phyloP scores from a whole-genome alignment of 371 early-diverging fungal species.

The Mucor velutinosus region DNA sequence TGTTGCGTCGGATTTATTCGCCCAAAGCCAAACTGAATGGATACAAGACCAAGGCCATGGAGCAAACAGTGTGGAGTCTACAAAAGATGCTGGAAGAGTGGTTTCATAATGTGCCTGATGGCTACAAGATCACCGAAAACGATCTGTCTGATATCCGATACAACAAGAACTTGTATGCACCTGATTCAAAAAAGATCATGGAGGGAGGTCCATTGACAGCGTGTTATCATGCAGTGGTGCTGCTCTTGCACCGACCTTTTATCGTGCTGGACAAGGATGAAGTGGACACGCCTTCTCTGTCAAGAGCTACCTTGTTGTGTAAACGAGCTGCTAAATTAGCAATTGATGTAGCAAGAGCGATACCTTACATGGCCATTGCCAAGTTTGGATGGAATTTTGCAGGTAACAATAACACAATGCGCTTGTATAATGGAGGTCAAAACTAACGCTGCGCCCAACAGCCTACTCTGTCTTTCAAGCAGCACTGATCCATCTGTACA shows the following conservation, averaged over 20 bases:
- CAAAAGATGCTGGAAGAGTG: constrained; percentile 35
- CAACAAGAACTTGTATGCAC: constrained; percentile 2
- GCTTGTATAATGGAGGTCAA: background rate
- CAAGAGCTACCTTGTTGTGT: constrained; percentile 38
- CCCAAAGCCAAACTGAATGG: constrained; percentile 33
- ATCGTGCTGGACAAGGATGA: constrained; percentile 22
- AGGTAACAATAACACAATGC: constrained; percentile 19
- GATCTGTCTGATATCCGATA: constrained; percentile 14
- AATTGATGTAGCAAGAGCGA: constrained; percentile 49
- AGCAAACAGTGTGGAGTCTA: constrained; percentile 27
- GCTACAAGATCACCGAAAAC: constrained; percentile 24
- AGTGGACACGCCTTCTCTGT: constrained; percentile 13
- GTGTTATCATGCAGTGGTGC: constrained; percentile 37
- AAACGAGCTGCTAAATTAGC: constrained; percentile 53
- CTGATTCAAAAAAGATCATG: constrained; percentile 16
- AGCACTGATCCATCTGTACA: constrained; percentile 44
- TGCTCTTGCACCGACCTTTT: constrained; percentile 58
- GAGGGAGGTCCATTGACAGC: constrained; percentile 47
- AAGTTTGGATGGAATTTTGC: constrained; percentile 52
- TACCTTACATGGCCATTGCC: constrained; percentile 27
- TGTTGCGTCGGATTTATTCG: constrained; percentile 38
- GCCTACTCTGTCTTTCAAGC: constrained; percentile 49
- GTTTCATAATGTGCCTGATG: constrained; percentile 25
- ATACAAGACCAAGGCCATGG: constrained; percentile 26
- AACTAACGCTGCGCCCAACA: background rate